Evolutionary conservation across 2,329 filamentous ascomycete genomes (phyloP).

Genomic region (Thielaviopsis ethacetica): DNA sequence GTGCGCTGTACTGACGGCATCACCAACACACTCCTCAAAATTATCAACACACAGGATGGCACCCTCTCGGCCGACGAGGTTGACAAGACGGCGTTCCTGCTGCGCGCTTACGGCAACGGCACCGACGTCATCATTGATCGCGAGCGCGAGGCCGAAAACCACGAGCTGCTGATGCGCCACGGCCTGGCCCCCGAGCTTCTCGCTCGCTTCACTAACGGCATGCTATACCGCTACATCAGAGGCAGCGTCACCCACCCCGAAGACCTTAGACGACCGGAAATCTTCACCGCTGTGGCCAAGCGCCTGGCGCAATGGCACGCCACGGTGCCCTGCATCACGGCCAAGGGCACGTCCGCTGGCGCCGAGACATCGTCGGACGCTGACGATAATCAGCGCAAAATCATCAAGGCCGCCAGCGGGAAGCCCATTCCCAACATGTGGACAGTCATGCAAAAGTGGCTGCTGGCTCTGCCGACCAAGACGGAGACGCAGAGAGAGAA

Average conservation of each 20-base stretch:
- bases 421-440: constrained; percentile 76
- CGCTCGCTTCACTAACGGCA: constrained; percentile 86
- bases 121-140: constrained; percentile 94
- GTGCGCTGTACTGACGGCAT: constrained; percentile 93
- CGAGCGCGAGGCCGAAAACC: constrained; percentile 63
- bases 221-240: constrained; percentile 82
- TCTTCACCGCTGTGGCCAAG: constrained; percentile 71
- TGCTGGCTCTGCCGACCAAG: constrained; percentile 60
- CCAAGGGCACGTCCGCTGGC: constrained; percentile 20
- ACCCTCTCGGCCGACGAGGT: constrained; percentile 56
- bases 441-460: constrained; percentile 95
- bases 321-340: constrained; percentile 38
- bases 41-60: constrained; percentile 50
- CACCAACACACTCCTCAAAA: constrained; percentile 81
- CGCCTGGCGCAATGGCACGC: constrained; percentile 91
- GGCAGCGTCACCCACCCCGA: constrained; percentile 65
- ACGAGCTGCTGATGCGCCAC: constrained; percentile 72
- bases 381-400: constrained; percentile 22
- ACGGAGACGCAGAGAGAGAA: constrained; percentile 54
- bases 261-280: constrained; percentile 57
- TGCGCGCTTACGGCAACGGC: constrained; percentile 86
- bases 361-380: constrained; percentile 16
- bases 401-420: constrained; percentile 40
- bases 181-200: constrained; percentile 74
- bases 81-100: constrained; percentile 70